Evolutionary conservation across 805 yeast species (phyloP), one percentile per base, ranked within the genome.

Genomic region (Schwanniomyces pseudopolymorphus): DNA sequence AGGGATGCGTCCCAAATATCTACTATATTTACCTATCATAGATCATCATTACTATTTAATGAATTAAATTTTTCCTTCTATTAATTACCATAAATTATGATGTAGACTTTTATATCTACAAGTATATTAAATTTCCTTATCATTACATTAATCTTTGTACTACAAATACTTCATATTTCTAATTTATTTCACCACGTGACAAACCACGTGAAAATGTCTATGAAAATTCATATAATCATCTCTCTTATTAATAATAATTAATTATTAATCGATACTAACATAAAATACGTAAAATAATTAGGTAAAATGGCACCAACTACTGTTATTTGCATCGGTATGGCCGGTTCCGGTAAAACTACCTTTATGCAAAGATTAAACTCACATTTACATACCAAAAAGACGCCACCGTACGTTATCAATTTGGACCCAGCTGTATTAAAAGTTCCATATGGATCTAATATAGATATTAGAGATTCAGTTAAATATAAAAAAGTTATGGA

Each of bases 401-500:
- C 72, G 35, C 85, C 92, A 17, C 98, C 99, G 9, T 94, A 94
- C 67, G 96, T 92, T 22, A 80, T 94, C 48, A 94, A 94, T 61
- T 73, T 94, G 42, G 99, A 94, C 70, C 99, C 99, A 1, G 99
- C 99, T 1, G 98, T 94, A 16, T 70, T 87, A 53, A 88, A 85
- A 54, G 85, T 89, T n/a, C 99, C 99, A 10, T 94, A 84, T 64
- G 94, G 91, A 16, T 86, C 96, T 36, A 90, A 94, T 62, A 90
- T 94, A 51, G 99, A 94, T 67, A 94, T 94, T 52, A 77, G 99
- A 59, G 99, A 94, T 67, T 88, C 97, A 0, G 89, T 94, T 49
- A 92, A 94, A 63, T 94, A 94, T 66, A 88, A 87, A 53, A 90
- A 94, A 60, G 98, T 94, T 38, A 94, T 92, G 98, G 94, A 90